phyloP scores from a whole-genome alignment of 2,329 filamentous ascomycete genomes.

The Fusarium cicatricum region DNA sequence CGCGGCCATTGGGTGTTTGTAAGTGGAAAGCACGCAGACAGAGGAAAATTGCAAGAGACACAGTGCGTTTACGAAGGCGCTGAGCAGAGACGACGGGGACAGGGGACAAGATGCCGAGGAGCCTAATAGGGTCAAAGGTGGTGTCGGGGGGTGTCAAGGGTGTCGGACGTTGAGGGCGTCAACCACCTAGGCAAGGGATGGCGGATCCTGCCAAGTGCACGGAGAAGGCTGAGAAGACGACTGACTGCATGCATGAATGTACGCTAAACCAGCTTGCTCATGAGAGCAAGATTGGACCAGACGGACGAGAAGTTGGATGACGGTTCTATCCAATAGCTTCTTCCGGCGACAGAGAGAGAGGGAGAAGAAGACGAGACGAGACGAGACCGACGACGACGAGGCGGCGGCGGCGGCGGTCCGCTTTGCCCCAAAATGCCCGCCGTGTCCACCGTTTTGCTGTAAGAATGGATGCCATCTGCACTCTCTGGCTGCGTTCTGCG shows the following conservation, averaged over 20 bases:
- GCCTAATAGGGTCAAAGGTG: conserved; percentile 29
- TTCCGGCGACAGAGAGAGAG: conserved; percentile 4
- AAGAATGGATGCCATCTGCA: conserved; percentile 3
- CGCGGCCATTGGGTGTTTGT: conserved; percentile 13
- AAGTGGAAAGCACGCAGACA: conserved; percentile 19
- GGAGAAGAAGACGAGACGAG: not conserved
- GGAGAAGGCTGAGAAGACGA: conserved; percentile 33
- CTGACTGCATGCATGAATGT: conserved; percentile 28
- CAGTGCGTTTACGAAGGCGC: conserved; percentile 31
- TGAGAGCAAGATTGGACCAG: conserved; percentile 19
- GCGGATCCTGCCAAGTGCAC: conserved; percentile 20
- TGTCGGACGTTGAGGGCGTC: conserved; percentile 21
- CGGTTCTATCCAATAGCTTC: conserved; percentile 16
- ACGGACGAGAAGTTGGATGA: conserved; percentile 7
- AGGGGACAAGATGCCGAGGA: conserved; percentile 35
- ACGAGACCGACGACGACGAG: not conserved
- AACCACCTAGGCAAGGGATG: conserved; percentile 31
- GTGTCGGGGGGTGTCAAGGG: conserved; percentile 22
- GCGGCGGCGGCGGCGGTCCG: conserved; percentile 4
- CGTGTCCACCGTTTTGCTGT: conserved; percentile 5
- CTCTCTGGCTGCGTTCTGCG: conserved; percentile 10
- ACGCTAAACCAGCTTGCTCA: conserved; percentile 28
- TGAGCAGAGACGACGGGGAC: conserved; percentile 27
- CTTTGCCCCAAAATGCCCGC: conserved; percentile 5
- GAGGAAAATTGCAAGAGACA: conserved; percentile 23